phyloP scores from a whole-genome alignment of 2,329 filamentous ascomycete genomes.

The Colletotrichum sp. region DNA sequence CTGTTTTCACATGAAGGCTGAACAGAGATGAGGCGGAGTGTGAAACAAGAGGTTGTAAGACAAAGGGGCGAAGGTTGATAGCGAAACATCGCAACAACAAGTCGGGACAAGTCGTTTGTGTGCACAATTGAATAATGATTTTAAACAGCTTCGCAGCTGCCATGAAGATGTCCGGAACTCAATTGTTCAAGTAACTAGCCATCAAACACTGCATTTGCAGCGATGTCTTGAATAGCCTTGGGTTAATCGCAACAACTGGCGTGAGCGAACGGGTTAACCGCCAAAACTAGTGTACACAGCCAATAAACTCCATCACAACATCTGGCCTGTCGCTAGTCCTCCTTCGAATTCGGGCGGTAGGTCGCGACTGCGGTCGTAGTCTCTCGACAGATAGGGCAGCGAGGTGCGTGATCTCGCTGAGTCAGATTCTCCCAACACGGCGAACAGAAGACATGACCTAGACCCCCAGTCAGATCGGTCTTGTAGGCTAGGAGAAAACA shows the following conservation, averaged over 20 bases:
- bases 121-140: background rate
- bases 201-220: background rate
- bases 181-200: background rate
- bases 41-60: background rate
- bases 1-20: background rate
- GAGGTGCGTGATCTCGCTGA: background rate
- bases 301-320: background rate
- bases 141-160: background rate
- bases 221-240: background rate
- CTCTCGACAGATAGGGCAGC: background rate
- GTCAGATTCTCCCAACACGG: background rate
- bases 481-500: background rate
- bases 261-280: background rate
- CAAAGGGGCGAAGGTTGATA: background rate
- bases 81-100: background rate
- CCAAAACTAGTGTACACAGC: background rate
- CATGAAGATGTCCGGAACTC: background rate
- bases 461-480: background rate
- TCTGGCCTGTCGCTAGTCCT: background rate
- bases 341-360: background rate
- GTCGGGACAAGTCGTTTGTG: background rate
- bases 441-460: background rate
- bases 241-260: background rate
- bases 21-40: background rate
- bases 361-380: background rate